Evolutionary conservation across 1,284 basidiomycete species (phyloP).

Genomic region (Hymenochaete sp.): DNA sequence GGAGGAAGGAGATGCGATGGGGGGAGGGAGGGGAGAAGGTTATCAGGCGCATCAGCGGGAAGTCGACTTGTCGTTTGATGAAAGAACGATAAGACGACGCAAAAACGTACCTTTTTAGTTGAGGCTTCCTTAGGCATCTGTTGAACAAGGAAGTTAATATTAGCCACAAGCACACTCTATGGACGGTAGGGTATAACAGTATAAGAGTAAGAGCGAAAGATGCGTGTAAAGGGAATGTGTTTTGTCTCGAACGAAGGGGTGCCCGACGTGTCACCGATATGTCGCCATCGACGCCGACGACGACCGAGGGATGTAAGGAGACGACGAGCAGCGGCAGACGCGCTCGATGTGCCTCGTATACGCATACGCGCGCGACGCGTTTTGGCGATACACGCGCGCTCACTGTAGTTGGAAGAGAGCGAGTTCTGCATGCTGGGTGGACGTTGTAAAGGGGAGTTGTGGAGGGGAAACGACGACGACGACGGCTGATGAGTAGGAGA

Average conservation of each 20-base stretch:
- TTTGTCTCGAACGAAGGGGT: neutral
- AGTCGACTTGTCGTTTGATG: constrained; percentile 1
- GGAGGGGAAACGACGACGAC: too few relatives aligned
- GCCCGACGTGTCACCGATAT: constrained; percentile 5
- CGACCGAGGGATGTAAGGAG: neutral
- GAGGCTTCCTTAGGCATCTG: constrained; percentile 76
- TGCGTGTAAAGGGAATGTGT: neutral
- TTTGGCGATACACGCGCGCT: neutral
- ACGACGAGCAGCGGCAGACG: neutral
- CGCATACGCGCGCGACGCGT: neutral
- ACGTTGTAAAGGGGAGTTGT: neutral
- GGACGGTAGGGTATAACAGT: too few relatives aligned
- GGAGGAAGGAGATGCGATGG: constrained; percentile 3
- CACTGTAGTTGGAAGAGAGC: neutral
- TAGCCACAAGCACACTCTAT: constrained; percentile 1
- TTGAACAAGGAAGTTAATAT: constrained; percentile 15
- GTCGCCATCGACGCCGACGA: neutral
- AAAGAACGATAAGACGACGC: neutral
- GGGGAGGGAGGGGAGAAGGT: constrained; percentile 4
- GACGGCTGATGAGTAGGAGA: neutral
- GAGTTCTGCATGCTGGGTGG: neutral
- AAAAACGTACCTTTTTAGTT: constrained; percentile 58
- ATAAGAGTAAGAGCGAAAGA: neutral
- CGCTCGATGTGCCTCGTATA: neutral
- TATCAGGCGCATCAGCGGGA: constrained; percentile 12